Conservation (phyloP, 2,329 filamentous ascomycete genomes). For the Talaromyces sp. region DNA sequence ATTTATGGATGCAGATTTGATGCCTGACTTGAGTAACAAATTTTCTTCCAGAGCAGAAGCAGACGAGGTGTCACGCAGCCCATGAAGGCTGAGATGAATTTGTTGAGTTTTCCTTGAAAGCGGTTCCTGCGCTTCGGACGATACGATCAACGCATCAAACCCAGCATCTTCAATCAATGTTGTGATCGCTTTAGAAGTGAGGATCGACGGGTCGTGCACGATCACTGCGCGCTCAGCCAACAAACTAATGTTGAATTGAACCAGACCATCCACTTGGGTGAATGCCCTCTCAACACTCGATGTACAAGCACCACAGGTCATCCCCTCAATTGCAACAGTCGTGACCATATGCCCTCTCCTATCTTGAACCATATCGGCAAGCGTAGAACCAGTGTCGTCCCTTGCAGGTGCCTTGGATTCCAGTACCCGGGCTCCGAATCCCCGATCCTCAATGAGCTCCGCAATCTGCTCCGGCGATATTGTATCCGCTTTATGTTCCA, state of each 20-base stretch:
- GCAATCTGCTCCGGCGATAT: slow-evolving; percentile 58
- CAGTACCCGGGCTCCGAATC: slow-evolving; percentile 78
- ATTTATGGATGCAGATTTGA: slow-evolving; percentile 73
- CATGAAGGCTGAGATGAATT: slow-evolving; percentile 82
- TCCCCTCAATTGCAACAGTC: slow-evolving; percentile 87
- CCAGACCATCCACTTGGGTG: slow-evolving; percentile 71
- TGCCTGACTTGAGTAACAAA: slow-evolving; percentile 67
- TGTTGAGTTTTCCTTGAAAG: slow-evolving; percentile 61
- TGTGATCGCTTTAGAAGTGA: slow-evolving; percentile 73
- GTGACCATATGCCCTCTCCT: slow-evolving; percentile 62
- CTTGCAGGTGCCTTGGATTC: slow-evolving; percentile 59
- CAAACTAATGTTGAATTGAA: slow-evolving; percentile 93
- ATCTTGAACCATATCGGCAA: slow-evolving; percentile 33
- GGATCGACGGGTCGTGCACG: slow-evolving; percentile 73
- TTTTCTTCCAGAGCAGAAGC: slow-evolving; percentile 71
- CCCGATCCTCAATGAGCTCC: slow-evolving; percentile 66
- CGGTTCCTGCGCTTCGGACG: slow-evolving; percentile 66
- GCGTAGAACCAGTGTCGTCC: slow-evolving; percentile 32
- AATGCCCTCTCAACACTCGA: slow-evolving; percentile 87
- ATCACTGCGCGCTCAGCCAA: slow-evolving; percentile 90
- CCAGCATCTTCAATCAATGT: slow-evolving; percentile 87
- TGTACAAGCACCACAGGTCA: slow-evolving; percentile 97
- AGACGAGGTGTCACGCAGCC: slow-evolving; percentile 70
- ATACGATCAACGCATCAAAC: slow-evolving; percentile 82
- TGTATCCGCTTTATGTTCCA: slow-evolving; percentile 70